These are phyloP conservation scores for Nakataea oryzae DNA, from an alignment of 2,329 filamentous ascomycete genomes.

Conservation along the genomic window DNA sequence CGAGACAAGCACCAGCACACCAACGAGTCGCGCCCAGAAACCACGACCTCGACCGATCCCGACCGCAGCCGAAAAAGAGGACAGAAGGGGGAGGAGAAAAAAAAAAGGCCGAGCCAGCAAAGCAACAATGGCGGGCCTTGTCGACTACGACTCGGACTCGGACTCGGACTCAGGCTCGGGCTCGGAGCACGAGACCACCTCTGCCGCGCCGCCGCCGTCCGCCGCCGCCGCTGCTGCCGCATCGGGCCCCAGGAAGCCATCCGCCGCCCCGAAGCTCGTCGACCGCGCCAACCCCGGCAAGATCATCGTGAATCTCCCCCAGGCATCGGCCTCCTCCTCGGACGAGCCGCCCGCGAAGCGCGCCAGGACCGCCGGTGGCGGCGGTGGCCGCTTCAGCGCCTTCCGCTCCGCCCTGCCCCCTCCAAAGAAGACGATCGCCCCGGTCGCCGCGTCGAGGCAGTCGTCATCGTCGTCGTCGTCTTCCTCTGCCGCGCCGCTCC, in stretches of 20 bases:
- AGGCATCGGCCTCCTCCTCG: constrained; percentile 26
- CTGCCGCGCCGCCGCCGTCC: neutral
- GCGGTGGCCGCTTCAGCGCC: constrained; percentile 57
- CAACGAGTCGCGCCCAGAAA: no score
- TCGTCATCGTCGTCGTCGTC: neutral
- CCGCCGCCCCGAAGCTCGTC: constrained; percentile 56
- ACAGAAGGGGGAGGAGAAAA: no score
- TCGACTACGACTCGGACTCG: constrained; percentile 78
- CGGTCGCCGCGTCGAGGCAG: constrained; percentile 11
- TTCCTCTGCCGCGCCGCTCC: neutral
- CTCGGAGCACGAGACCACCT: constrained; percentile 43
- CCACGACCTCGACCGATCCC: no score
- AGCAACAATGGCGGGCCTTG: constrained; percentile 42
- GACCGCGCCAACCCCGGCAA: constrained; percentile 73
- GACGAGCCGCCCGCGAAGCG: constrained; percentile 59
- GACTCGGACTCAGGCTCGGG: no score
- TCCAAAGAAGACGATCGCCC: constrained; percentile 52
- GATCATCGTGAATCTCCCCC: constrained; percentile 70
- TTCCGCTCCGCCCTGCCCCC: constrained; percentile 83
- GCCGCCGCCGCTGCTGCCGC: constrained; percentile 7
- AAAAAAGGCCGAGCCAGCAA: neutral
- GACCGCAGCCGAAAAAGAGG: neutral
- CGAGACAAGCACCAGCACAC: no score
- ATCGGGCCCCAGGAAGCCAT: no score
- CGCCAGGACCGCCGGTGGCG: constrained; percentile 36